phyloP scores from a whole-genome alignment of 2,329 filamentous ascomycete species.

The Ophiostoma sp. region DNA sequence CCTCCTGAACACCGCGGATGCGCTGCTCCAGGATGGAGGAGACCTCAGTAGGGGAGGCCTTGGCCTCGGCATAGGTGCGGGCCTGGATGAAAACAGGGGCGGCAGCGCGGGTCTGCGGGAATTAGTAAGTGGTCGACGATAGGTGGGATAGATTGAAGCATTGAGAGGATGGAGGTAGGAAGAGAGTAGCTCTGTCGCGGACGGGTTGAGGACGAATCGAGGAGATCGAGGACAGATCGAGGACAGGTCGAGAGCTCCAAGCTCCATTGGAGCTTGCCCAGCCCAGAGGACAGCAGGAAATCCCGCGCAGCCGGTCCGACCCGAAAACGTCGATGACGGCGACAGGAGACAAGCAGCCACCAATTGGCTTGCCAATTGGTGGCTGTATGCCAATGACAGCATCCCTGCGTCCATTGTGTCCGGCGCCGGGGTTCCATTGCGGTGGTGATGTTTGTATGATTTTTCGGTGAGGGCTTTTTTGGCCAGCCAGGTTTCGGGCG shows the following conservation, averaged over 20 bases:
- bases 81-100: slow-evolving; percentile 71
- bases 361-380: background rate
- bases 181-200: background rate
- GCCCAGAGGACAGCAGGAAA: slow-evolving; percentile 5
- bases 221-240: background rate
- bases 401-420: background rate
- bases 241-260: slow-evolving; percentile 3
- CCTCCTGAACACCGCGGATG: slow-evolving; percentile 97
- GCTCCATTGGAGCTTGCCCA: background rate
- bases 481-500: background rate
- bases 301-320: slow-evolving; percentile 11
- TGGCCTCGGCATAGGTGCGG: slow-evolving; percentile 90
- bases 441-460: background rate
- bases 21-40: slow-evolving; percentile 99
- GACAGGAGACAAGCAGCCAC: background rate
- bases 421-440: background rate
- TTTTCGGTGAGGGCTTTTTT: slow-evolving; percentile 15
- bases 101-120: slow-evolving; percentile 70
- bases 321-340: background rate
- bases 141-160: slow-evolving; percentile 24
- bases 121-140: background rate
- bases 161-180: background rate
- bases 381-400: background rate
- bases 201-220: background rate
- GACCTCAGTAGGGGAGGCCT: slow-evolving; percentile 95